phyloP scores from a whole-genome alignment of 768 basidiomycete genomes.

The Phylloporus scabripes region DNA sequence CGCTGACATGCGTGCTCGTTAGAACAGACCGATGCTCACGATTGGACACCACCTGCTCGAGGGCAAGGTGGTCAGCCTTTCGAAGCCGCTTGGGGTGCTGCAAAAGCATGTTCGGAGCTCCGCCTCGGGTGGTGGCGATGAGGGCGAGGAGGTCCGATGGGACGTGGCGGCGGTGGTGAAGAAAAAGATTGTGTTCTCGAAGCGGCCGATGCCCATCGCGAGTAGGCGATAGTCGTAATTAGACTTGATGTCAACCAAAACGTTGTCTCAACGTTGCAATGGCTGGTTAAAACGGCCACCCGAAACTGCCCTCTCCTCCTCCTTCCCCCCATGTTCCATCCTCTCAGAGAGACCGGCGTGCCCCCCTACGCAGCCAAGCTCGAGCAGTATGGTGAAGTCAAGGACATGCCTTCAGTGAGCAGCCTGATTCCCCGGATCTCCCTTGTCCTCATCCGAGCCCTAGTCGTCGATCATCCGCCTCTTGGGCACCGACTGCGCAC shows the following conservation, averaged over 20 bases:
- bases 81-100: slow-evolving; percentile 81
- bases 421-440: neutral
- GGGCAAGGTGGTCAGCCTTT: slow-evolving; percentile 68
- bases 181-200: slow-evolving; percentile 79
- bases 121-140: neutral
- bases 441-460: neutral
- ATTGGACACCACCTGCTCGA: slow-evolving; percentile 92
- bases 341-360: slow-evolving; percentile 20
- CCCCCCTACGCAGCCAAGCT: slow-evolving; percentile 23
- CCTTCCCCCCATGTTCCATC: slow-evolving; percentile 7
- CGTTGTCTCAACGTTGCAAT: slow-evolving; percentile 31
- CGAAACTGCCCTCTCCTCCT: neutral
- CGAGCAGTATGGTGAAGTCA: slow-evolving; percentile 27
- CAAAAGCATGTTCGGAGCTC: slow-evolving; percentile 25
- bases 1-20: slow-evolving; percentile 2
- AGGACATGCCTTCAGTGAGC: slow-evolving; percentile 27
- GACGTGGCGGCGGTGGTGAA: slow-evolving; percentile 66
- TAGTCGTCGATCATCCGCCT: slow-evolving; percentile 31
- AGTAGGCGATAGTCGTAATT: slow-evolving; percentile 10
- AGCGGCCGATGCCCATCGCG: slow-evolving; percentile 71
- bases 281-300: slow-evolving; percentile 15
- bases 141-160: slow-evolving; percentile 38
- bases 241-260: slow-evolving; percentile 19
- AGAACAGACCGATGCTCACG: slow-evolving; percentile 74
- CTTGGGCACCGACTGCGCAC: slow-evolving; percentile 23